Conservation (phyloP, 2,329 filamentous ascomycete genomes). For the Orbilia oligospora region DNA sequence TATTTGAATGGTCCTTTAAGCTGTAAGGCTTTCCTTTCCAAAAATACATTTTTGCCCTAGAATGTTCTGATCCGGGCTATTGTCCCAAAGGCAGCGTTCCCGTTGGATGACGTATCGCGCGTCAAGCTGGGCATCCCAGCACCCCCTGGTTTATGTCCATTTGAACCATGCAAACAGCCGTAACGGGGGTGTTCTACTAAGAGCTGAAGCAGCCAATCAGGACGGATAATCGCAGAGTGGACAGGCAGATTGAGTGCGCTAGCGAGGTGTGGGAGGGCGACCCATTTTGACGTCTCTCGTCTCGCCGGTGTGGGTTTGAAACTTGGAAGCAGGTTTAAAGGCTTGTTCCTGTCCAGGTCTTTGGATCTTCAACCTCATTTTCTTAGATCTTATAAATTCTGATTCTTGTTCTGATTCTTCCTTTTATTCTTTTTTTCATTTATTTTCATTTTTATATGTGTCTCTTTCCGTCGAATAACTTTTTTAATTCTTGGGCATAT, state of each 20-base stretch:
- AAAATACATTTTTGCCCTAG: conserved; percentile 47
- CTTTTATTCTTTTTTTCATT: background rate
- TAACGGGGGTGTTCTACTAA: conserved; percentile 18
- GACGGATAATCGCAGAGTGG: background rate
- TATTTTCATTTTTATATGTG: conserved; percentile 5
- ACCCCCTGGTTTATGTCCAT: background rate
- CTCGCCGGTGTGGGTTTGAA: conserved; percentile 24
- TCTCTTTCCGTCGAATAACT: background rate
- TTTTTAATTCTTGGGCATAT: conserved; percentile 10
- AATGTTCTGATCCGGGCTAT: conserved; percentile 8
- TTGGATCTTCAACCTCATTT: background rate
- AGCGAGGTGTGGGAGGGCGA: conserved; percentile 6
- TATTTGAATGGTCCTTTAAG: background rate
- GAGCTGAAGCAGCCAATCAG: conserved; percentile 43
- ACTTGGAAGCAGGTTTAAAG: conserved; percentile 38
- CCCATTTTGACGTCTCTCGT: conserved; percentile 16
- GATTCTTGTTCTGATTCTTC: background rate
- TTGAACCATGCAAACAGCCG: conserved; percentile 48
- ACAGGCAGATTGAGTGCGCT: background rate
- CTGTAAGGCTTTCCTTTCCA: conserved; percentile 32
- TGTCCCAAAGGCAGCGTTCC: conserved; percentile 51
- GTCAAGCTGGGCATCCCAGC: conserved; percentile 18
- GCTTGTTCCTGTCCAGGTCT: conserved; percentile 17
- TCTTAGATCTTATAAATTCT: background rate
- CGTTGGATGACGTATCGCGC: conserved; percentile 58